phyloP scores from a whole-genome alignment of 2,329 filamentous ascomycete genomes.

The Penicillium oxalicum region DNA sequence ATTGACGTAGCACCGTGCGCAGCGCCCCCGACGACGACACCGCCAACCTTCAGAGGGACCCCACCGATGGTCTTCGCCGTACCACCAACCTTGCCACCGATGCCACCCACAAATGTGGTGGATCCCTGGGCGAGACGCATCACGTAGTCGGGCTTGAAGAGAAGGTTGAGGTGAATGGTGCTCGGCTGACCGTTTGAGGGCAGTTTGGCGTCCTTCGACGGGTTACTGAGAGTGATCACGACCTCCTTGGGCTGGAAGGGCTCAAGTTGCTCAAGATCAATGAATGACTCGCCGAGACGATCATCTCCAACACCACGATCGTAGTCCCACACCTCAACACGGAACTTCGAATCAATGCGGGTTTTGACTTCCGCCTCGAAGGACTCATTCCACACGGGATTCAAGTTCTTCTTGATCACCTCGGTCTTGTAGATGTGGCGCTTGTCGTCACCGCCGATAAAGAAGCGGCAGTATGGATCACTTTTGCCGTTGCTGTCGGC shows the following conservation, averaged over 20 bases:
- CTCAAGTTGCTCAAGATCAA: slow-evolving; percentile 73
- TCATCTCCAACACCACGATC: slow-evolving; percentile 96
- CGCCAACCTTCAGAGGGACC: slow-evolving; percentile 80
- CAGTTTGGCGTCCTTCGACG: slow-evolving; percentile 63
- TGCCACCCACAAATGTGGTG: slow-evolving; percentile 61
- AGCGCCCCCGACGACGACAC: slow-evolving; percentile 74
- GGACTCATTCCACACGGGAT: slow-evolving; percentile 92
- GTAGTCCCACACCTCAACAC: slow-evolving; percentile 83
- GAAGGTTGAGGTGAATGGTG: slow-evolving; percentile 69
- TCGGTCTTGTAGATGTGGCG: slow-evolving; percentile 95
- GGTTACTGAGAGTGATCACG: slow-evolving; percentile 25
- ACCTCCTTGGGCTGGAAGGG: slow-evolving; percentile 78
- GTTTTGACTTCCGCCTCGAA: slow-evolving; percentile 82
- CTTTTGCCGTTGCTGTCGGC: slow-evolving; percentile 95
- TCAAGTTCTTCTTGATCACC: slow-evolving; percentile 90
- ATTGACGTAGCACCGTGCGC: slow-evolving; percentile 88
- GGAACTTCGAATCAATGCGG: slow-evolving; percentile 76
- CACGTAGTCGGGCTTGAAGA: slow-evolving; percentile 92
- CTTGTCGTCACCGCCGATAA: slow-evolving; percentile 77
- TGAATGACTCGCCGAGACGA: slow-evolving; percentile 68
- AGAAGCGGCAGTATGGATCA: slow-evolving; percentile 94
- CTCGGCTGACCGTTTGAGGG: slow-evolving; percentile 85
- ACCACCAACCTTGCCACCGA: slow-evolving; percentile 73
- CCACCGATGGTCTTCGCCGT: slow-evolving; percentile 86
- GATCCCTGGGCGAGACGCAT: slow-evolving; percentile 80